These are phyloP conservation scores for Penicillium sp. DNA, from an alignment of 2,329 filamentous ascomycete genomes.

Conservation along the genomic window DNA sequence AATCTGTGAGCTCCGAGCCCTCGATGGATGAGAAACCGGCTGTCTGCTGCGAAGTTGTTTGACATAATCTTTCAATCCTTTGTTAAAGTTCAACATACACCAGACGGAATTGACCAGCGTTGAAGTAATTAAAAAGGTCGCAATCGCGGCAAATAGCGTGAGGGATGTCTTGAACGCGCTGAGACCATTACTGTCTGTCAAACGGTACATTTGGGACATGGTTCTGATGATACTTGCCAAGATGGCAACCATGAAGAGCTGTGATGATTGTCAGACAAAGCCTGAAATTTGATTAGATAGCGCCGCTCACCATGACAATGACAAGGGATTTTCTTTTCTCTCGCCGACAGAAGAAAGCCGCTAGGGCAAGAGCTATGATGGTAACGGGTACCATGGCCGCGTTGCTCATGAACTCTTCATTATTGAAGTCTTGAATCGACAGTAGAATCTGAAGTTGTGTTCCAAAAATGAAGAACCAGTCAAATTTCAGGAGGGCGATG, in stretches of 20 bases:
- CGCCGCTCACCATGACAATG: slow-evolving; percentile 14
- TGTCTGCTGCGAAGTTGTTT: slow-evolving; percentile 2
- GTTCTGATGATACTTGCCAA: slow-evolving; percentile 12
- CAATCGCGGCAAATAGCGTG: slow-evolving; percentile 17
- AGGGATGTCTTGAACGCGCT: slow-evolving; percentile 15
- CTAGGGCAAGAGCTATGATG: slow-evolving; percentile 12
- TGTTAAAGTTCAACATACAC: slow-evolving; percentile 22
- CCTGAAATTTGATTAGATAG: neutral
- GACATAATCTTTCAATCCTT: slow-evolving; percentile 22
- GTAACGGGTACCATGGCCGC: slow-evolving; percentile 19
- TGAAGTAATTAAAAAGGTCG: slow-evolving; percentile 12
- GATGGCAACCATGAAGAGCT: slow-evolving; percentile 17
- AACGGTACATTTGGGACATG: slow-evolving; percentile 8
- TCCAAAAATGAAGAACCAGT: slow-evolving; percentile 25
- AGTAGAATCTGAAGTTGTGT: slow-evolving; percentile 23
- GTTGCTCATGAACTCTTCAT: slow-evolving; percentile 18
- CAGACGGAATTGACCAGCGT: slow-evolving; percentile 17
- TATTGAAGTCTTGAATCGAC: slow-evolving; percentile 4
- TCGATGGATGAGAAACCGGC: slow-evolving; percentile 1
- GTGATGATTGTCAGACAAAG: neutral
- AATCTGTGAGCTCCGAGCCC: neutral
- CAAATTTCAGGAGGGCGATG: slow-evolving; percentile 23
- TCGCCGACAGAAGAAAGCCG: slow-evolving; percentile 19
- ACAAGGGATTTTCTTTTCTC: slow-evolving; percentile 21
- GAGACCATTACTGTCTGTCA: slow-evolving; percentile 1